Percentiles rank a stretch among this genome's conserved stretches.
These are phyloP conservation scores for Setomelanomma holmii DNA, from an alignment of 2,329 filamentous ascomycete species.

Conservation along the genomic window DNA sequence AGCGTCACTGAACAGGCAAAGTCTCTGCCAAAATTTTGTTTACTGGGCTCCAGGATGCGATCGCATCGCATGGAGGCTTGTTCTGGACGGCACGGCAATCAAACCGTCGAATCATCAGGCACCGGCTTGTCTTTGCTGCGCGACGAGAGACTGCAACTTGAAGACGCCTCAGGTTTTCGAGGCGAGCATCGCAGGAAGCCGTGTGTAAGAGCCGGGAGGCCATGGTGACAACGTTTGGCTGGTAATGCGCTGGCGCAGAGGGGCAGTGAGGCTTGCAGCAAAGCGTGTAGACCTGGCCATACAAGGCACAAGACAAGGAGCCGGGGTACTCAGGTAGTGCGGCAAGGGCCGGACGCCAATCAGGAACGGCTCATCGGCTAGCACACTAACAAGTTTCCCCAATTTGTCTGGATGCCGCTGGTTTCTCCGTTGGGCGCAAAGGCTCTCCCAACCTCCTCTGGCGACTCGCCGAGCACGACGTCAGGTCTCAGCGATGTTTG, in stretches of 20 bases:
- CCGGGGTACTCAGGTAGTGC: slow-evolving; percentile 19
- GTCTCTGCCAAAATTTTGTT: slow-evolving; percentile 18
- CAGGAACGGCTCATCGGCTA: slow-evolving; percentile 29
- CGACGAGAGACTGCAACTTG: neutral
- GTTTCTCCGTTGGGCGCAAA: slow-evolving; percentile 24
- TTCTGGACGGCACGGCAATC: slow-evolving; percentile 12
- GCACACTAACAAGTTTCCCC: slow-evolving; percentile 28
- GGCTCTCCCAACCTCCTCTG: slow-evolving; percentile 26
- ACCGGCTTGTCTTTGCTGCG: slow-evolving; percentile 3
- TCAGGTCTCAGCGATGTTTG: slow-evolving; percentile 16
- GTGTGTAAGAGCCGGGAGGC: slow-evolving; percentile 10
- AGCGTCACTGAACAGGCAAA: slow-evolving; percentile 24
- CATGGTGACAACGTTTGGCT: slow-evolving; percentile 15
- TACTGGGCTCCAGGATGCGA: slow-evolving; percentile 14
- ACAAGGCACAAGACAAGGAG: slow-evolving; percentile 23
- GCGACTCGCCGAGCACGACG: slow-evolving; percentile 9
- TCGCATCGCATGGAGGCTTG: slow-evolving; percentile 12
- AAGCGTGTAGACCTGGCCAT: slow-evolving; percentile 10
- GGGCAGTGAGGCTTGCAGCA: slow-evolving; percentile 31
- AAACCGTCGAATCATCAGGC: slow-evolving; percentile 5
- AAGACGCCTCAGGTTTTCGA: neutral
- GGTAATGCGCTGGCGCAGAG: slow-evolving; percentile 36
- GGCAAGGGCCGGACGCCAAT: slow-evolving; percentile 33
- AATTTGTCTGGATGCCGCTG: slow-evolving; percentile 35
- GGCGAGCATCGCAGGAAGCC: neutral